A percentile compares a stretch with the other conserved stretches of the same genome.
These are phyloP conservation scores for Baorangia bicolor DNA, from an alignment of 768 basidiomycete species.

Conservation along the genomic window DNA sequence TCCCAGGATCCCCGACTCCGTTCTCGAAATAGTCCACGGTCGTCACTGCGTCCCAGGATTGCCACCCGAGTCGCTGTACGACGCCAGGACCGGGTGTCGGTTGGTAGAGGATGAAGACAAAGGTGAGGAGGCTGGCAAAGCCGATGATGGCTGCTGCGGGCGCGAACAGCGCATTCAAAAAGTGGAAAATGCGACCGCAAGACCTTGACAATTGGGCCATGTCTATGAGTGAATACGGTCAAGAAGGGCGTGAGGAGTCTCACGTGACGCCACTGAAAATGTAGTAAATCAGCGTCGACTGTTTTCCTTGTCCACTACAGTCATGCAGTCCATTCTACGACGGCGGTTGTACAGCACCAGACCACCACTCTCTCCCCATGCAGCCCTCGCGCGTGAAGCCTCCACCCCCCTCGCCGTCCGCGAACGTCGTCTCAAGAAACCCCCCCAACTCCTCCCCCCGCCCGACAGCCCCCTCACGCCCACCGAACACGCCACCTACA, in stretches of 20 bases:
- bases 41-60: conserved; percentile 74
- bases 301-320: not conserved
- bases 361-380: conserved; percentile 34
- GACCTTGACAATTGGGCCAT: conserved; percentile 39
- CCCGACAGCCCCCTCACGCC: conserved; percentile 60
- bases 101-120: conserved; percentile 80
- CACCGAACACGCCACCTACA: conserved; percentile 60
- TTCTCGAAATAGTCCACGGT: conserved; percentile 18
- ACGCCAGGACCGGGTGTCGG: conserved; percentile 71
- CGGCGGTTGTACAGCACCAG: conserved; percentile 41
- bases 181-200: conserved; percentile 47
- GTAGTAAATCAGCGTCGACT: not conserved
- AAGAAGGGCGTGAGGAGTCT: not conserved
- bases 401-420: conserved; percentile 76
- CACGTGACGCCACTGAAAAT: not conserved
- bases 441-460: conserved; percentile 36
- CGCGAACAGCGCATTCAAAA: conserved; percentile 51
- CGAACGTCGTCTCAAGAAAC: conserved; percentile 57
- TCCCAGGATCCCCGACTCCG: not conserved
- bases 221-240: conserved; percentile 17
- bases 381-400: conserved; percentile 54
- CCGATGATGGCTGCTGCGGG: conserved; percentile 60
- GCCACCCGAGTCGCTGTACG: conserved; percentile 80
- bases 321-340: conserved; percentile 32
- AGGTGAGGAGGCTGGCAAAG: conserved; percentile 72